Evolutionary conservation across 257 asterid species (phyloP).

Genomic region (Fraxinus anomala): DNA sequence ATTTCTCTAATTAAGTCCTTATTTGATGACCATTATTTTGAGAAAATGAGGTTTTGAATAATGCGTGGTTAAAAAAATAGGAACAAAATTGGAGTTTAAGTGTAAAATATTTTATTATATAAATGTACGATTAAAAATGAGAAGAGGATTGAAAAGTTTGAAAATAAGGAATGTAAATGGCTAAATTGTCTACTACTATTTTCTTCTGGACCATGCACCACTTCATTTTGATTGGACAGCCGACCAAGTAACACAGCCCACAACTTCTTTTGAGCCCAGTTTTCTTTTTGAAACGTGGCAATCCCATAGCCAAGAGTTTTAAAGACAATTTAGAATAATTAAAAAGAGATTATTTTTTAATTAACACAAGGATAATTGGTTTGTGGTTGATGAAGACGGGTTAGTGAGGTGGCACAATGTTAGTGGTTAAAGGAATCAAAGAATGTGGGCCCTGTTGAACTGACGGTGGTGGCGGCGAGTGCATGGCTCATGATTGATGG

Average conservation of each 20-base stretch:
- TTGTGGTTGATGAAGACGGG: constrained; percentile 16
- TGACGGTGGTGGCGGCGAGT: constrained; percentile 32
- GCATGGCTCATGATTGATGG: constrained; percentile 34
- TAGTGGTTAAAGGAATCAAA: constrained; percentile 31
- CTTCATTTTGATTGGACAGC: constrained; percentile 7
- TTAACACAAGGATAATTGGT: constrained; percentile 26
- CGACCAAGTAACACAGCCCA: constrained; percentile 37
- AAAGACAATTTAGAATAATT: neutral
- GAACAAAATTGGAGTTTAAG: too few relatives aligned
- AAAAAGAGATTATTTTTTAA: constrained; percentile 13
- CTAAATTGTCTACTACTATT: neutral
- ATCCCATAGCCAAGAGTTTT: neutral
- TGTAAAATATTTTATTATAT: too few relatives aligned
- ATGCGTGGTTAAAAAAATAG: too few relatives aligned
- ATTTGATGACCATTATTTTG: too few relatives aligned
- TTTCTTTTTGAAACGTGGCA: constrained; percentile 22
- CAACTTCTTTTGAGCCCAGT: constrained; percentile 11
- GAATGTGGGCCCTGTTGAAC: constrained; percentile 15
- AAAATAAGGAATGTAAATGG: too few relatives aligned
- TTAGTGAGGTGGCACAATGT: constrained; percentile 35
- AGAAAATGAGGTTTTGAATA: too few relatives aligned
- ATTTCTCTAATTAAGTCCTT: too few relatives aligned
- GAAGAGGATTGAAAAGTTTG: too few relatives aligned
- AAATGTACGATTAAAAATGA: too few relatives aligned
- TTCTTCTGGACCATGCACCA: neutral